These are phyloP conservation scores for Kluyveromyces sp. DNA, from an alignment of 1,139 yeast species.

Conservation along the genomic window DNA sequence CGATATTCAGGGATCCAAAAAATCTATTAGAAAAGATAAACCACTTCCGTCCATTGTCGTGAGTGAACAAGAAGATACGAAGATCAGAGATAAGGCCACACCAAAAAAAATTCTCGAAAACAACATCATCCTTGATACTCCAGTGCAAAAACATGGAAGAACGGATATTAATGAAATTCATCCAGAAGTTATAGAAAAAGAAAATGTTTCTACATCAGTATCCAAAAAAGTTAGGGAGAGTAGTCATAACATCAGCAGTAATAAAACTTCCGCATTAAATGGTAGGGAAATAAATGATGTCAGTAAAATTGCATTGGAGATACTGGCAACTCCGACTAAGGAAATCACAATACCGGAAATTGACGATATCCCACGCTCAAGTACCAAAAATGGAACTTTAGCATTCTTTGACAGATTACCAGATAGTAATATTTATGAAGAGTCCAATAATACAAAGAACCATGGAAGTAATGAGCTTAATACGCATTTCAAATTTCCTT, in stretches of 20 bases:
- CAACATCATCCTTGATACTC: no score
- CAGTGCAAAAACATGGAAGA: no score
- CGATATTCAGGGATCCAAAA: no score
- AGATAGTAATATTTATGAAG: neutral
- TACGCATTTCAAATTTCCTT: slow-evolving; percentile 19
- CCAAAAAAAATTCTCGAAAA: no score
- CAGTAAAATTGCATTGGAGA: slow-evolving; percentile 13
- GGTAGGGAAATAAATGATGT: neutral
- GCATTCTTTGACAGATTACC: slow-evolving; percentile 14
- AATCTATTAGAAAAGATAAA: no score
- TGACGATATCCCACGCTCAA: slow-evolving; percentile 13
- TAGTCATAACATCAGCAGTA: neutral
- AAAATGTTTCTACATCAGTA: no score
- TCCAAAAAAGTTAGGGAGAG: no score
- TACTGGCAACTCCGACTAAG: slow-evolving; percentile 25
- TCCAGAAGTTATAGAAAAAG: no score
- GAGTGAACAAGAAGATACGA: no score
- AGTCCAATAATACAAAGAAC: slow-evolving; percentile 5
- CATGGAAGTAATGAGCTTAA: slow-evolving; percentile 9
- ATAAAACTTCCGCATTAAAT: neutral
- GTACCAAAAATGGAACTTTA: slow-evolving; percentile 15
- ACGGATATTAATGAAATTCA: no score
- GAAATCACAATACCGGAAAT: slow-evolving; percentile 24
- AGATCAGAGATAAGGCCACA: no score
- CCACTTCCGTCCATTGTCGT: no score